Percentiles rank a stretch among this genome's conserved stretches.
Conservation (phyloP, 2,329 filamentous ascomycete genomes). For the Penicillium concentricum region DNA sequence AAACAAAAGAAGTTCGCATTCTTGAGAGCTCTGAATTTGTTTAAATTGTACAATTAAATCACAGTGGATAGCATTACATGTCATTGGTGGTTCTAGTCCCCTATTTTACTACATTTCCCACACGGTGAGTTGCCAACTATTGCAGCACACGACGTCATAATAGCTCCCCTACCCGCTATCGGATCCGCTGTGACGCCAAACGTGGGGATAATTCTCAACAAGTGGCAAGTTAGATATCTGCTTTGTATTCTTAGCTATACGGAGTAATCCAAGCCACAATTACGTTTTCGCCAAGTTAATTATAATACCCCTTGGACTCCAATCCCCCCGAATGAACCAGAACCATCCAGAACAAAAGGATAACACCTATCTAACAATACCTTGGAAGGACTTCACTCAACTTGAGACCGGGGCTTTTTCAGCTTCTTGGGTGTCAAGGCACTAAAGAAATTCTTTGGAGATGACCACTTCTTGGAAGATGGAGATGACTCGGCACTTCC, state of each 20-base stretch:
- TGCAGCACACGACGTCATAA: conserved; percentile 10
- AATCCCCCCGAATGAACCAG: neutral
- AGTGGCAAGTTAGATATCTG: conserved; percentile 6
- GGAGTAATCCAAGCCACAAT: neutral
- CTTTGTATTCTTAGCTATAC: neutral
- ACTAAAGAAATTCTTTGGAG: conserved; percentile 17
- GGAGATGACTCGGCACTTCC: conserved; percentile 11
- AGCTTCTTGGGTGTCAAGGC: conserved; percentile 18
- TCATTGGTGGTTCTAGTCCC: neutral
- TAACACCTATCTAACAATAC: conserved; percentile 1
- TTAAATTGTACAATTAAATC: conserved; percentile 3
- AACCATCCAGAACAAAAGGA: neutral
- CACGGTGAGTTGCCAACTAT: conserved; percentile 8
- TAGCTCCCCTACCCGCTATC: neutral
- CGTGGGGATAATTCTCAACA: conserved; percentile 1
- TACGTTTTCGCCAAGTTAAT: conserved; percentile 16
- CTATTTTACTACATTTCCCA: conserved; percentile 7
- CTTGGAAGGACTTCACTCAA: neutral
- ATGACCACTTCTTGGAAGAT: conserved; percentile 22
- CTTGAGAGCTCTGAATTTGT: neutral
- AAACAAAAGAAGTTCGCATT: conserved; percentile 8
- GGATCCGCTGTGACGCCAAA: conserved; percentile 10
- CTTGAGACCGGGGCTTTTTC: conserved; percentile 6
- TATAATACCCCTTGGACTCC: conserved; percentile 4
- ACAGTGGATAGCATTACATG: conserved; percentile 18